phyloP scores from a whole-genome alignment of 2,329 filamentous ascomycete genomes.

The Simplicillium aogashimaense region DNA sequence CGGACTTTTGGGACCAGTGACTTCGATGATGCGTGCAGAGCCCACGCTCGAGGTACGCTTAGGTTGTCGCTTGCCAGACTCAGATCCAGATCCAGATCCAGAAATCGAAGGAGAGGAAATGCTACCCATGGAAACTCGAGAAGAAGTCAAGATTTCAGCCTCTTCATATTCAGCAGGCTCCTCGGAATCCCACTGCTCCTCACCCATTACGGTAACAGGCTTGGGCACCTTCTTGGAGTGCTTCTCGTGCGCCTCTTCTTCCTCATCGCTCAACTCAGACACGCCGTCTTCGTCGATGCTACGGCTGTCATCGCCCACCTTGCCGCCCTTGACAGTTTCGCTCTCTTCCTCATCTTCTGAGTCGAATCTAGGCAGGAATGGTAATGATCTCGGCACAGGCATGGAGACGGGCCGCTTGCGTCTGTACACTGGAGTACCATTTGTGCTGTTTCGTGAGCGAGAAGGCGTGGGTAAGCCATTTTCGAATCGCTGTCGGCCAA shows the following conservation, averaged over 20 bases:
- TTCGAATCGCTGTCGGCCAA: slow-evolving; percentile 12
- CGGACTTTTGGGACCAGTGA: slow-evolving; percentile 41
- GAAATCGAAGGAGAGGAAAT: slow-evolving; percentile 33
- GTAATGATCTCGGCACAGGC: slow-evolving; percentile 24
- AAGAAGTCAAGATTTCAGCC: slow-evolving; percentile 46
- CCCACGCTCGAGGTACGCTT: slow-evolving; percentile 20
- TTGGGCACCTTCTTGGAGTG: neutral
- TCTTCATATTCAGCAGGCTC: slow-evolving; percentile 41
- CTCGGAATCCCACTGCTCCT: slow-evolving; percentile 13
- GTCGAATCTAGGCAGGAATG: slow-evolving; percentile 5
- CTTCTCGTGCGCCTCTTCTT: neutral
- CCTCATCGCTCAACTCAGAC: neutral
- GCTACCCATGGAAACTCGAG: slow-evolving; percentile 44
- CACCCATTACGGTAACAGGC: neutral
- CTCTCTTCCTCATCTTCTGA: slow-evolving; percentile 1
- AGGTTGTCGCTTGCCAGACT: slow-evolving; percentile 29
- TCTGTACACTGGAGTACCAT: neutral
- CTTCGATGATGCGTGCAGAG: slow-evolving; percentile 49
- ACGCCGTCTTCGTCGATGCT: neutral
- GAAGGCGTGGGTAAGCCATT: slow-evolving; percentile 21
- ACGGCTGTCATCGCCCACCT: neutral
- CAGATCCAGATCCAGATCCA: slow-evolving; percentile 21
- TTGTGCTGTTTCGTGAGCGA: slow-evolving; percentile 12
- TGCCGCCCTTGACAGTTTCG: slow-evolving; percentile 1
- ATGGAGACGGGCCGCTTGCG: slow-evolving; percentile 40